These are phyloP conservation scores for Penicillium concentricum DNA, from an alignment of 2,329 filamentous ascomycete species.

Conservation along the genomic window DNA sequence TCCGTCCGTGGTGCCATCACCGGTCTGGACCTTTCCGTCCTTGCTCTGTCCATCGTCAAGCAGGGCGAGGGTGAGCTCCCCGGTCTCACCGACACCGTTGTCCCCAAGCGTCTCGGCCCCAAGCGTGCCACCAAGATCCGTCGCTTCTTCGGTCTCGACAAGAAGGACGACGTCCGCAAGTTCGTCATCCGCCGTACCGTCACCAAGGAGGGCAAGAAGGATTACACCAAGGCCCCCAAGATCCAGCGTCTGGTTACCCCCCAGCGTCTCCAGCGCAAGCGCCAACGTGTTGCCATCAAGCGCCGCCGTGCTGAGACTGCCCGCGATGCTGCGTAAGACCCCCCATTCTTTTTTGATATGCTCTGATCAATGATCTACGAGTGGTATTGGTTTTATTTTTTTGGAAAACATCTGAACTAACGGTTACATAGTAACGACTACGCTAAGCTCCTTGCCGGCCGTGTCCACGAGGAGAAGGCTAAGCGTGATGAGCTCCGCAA, in stretches of 20 bases:
- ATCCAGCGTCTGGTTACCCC: constrained; percentile 99
- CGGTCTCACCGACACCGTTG: constrained; percentile 93
- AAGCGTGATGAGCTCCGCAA: constrained; percentile 93
- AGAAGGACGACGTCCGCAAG: constrained; percentile 99
- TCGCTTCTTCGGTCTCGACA: constrained; percentile 99
- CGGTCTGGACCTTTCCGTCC: constrained; percentile 88
- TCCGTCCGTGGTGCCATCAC: constrained; percentile 97
- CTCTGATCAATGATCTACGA: neutral
- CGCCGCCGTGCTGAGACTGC: constrained; percentile 93
- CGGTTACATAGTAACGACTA: constrained; percentile 76
- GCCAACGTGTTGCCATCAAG: constrained; percentile 97
- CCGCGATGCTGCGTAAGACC: constrained; percentile 97
- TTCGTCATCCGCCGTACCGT: constrained; percentile 99
- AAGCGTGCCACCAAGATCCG: constrained; percentile 99
- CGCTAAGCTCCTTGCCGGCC: constrained; percentile 92
- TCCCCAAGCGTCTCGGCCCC: constrained; percentile 98
- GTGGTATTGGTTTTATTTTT: constrained; percentile 29
- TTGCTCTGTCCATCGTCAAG: constrained; percentile 95
- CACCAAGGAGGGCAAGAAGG: constrained; percentile 91
- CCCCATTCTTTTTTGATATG: neutral
- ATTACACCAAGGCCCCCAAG: constrained; percentile 99
- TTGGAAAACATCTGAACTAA: constrained; percentile 22
- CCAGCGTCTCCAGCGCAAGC: constrained; percentile 99
- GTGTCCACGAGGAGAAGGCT: constrained; percentile 92
- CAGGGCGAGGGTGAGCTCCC: constrained; percentile 93